Evolutionary conservation across 1,284 basidiomycete genomes (phyloP).

Genomic region (Puccinia polysora): DNA sequence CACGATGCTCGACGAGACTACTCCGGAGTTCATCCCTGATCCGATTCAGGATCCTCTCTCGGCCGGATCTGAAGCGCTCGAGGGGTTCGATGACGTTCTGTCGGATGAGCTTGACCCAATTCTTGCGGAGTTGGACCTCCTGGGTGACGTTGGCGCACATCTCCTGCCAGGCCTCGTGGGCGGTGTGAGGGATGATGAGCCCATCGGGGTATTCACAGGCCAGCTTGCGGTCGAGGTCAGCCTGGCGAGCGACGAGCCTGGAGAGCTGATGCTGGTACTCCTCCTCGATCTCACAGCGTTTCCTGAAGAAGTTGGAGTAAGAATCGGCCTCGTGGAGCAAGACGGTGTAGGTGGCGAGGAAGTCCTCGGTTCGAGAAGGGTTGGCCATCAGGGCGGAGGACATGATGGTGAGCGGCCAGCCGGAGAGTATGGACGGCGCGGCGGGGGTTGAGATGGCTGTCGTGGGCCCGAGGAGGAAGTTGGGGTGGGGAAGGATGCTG

Average conservation of each 20-base stretch:
- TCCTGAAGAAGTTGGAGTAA: slow-evolving; percentile 38
- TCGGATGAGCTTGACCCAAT: slow-evolving; percentile 28
- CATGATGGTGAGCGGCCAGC: not conserved
- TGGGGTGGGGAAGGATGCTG: too few species aligned
- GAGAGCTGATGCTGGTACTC: slow-evolving; percentile 28
- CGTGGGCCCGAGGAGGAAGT: too few species aligned
- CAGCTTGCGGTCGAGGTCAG: slow-evolving; percentile 28
- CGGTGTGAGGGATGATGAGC: slow-evolving; percentile 5
- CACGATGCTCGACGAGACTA: slow-evolving; percentile 29
- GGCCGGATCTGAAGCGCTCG: slow-evolving; percentile 17
- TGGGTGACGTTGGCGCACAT: slow-evolving; percentile 22
- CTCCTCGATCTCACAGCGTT: slow-evolving; percentile 42
- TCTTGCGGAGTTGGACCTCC: slow-evolving; percentile 34
- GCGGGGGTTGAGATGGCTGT: not conserved
- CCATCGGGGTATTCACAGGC: slow-evolving; percentile 3
- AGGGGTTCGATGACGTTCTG: slow-evolving; percentile 40
- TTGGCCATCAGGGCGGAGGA: not conserved
- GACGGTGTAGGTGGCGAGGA: slow-evolving; percentile 20
- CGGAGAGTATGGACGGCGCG: not conserved
- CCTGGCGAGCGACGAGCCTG: slow-evolving; percentile 20
- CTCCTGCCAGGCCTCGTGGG: slow-evolving; percentile 30
- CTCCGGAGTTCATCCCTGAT: slow-evolving; percentile 40
- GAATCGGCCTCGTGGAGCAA: slow-evolving; percentile 25
- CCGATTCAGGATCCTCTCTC: slow-evolving; percentile 22
- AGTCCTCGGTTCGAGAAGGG: slow-evolving; percentile 23